Conservation (phyloP, 257 asterid genomes). For the Jacaranda mimosifolia region DNA sequence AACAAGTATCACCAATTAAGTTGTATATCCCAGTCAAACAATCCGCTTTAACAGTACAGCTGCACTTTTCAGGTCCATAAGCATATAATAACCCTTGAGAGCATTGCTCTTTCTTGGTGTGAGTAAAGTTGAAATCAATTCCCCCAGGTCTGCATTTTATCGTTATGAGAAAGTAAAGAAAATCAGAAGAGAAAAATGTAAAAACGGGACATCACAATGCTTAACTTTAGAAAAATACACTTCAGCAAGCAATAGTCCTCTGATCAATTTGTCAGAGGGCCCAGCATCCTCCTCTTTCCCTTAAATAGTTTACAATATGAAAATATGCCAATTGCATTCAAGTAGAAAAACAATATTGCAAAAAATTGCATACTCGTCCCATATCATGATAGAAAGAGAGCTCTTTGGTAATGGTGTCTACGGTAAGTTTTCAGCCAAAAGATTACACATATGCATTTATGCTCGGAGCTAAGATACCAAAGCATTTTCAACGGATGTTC, state of each 20-base stretch:
- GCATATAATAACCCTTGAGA: constrained; percentile 43
- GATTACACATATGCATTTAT: constrained; percentile 15
- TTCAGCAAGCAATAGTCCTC: background rate
- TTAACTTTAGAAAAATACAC: background rate
- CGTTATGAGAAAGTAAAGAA: constrained; percentile 20
- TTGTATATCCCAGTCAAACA: constrained; percentile 35
- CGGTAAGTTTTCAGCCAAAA: constrained; percentile 6
- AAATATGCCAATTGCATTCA: no score
- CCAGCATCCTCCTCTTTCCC: constrained; percentile 10
- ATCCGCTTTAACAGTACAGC: constrained; percentile 38
- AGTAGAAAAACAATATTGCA: no score
- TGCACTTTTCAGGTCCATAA: constrained; percentile 39
- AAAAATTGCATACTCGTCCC: background rate
- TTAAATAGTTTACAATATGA: background rate
- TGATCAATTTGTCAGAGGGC: background rate
- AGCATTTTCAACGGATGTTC: constrained; percentile 1
- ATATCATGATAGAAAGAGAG: background rate
- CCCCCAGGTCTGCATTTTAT: constrained; percentile 45
- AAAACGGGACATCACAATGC: background rate
- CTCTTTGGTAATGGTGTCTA: background rate
- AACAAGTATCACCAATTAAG: constrained; percentile 32
- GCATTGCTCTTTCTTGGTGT: constrained; percentile 43
- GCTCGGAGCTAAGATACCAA: constrained; percentile 22
- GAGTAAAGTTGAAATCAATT: constrained; percentile 38
- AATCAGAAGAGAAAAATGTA: background rate